phyloP scores from a whole-genome alignment of 495 filamentous ascomycete species.

The Venustampulla echinocandica region DNA sequence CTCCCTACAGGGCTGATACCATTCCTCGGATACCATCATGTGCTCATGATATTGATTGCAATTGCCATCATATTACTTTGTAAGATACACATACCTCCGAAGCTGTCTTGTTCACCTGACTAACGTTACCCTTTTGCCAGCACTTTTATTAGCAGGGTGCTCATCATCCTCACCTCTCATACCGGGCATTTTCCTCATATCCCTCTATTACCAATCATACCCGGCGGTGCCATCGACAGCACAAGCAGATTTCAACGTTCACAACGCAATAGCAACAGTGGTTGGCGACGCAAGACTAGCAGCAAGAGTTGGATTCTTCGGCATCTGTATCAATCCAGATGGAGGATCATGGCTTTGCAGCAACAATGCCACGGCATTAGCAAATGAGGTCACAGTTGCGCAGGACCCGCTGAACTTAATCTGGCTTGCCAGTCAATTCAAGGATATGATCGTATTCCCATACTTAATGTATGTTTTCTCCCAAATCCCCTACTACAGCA shows the following conservation, averaged over 20 bases:
- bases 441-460: conserved; percentile 73
- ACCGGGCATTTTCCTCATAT: conserved; percentile 72
- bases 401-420: conserved; percentile 75
- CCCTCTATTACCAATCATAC: conserved; percentile 62
- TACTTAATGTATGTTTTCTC: conserved; percentile 53
- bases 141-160: conserved; percentile 70
- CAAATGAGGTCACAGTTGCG: conserved; percentile 56
- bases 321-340: conserved; percentile 67
- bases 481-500: too few species aligned
- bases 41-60: conserved; percentile 94
- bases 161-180: conserved; percentile 69
- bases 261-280: conserved; percentile 64
- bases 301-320: conserved; percentile 61
- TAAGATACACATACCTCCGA: conserved; percentile 39
- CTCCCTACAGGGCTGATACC: conserved; percentile 65
- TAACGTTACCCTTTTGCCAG: conserved; percentile 30
- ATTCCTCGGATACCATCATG: conserved; percentile 96
- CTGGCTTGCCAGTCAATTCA: conserved; percentile 71
- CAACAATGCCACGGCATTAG: conserved; percentile 69
- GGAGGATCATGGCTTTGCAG: conserved; percentile 64
- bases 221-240: conserved; percentile 57
- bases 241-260: conserved; percentile 79
- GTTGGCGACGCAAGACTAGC: conserved; percentile 58
- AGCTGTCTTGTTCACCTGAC: not conserved
- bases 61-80: conserved; percentile 91